These are phyloP conservation scores for Eimeria acervulina DNA, from an alignment of 169 alveolate genomes.

Conservation along the genomic window DNA sequence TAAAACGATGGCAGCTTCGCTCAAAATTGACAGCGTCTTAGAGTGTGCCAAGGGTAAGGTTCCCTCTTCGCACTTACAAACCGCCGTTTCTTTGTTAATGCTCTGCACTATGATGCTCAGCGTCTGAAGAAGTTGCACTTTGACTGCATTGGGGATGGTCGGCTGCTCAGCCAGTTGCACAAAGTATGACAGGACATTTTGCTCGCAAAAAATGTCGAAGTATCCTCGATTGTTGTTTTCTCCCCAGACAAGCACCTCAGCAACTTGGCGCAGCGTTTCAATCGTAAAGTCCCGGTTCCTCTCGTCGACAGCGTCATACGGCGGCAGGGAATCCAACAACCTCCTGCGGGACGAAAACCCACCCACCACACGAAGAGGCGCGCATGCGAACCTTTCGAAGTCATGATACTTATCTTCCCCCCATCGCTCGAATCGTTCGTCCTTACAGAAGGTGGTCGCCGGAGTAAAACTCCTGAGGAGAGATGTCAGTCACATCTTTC, in stretches of 20 bases:
- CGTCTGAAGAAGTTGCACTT: conserved; percentile 81
- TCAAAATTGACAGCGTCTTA: neutral
- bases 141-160: conserved; percentile 78
- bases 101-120: conserved; percentile 83
- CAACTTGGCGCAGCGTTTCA: conserved; percentile 81
- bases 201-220: conserved; percentile 83
- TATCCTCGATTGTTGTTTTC: conserved; percentile 78
- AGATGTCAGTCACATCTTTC: conserved; percentile 45
- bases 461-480: conserved; percentile 69
- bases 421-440: neutral
- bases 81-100: conserved; percentile 78
- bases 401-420: neutral
- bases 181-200: conserved; percentile 78
- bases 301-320: conserved; percentile 73
- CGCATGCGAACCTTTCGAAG: neutral
- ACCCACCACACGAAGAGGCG: neutral
- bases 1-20: neutral
- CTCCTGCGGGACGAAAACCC: conserved; percentile 42
- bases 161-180: conserved; percentile 68
- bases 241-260: conserved; percentile 84
- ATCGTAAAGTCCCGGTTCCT: conserved; percentile 70
- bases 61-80: conserved; percentile 60
- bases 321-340: conserved; percentile 78
- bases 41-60: neutral
- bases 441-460: conserved; percentile 57